A percentile compares a stretch with the other conserved stretches of the same genome.
phyloP scores from a whole-genome alignment of 148 eudicot genomes.

The Rhododendron ferrugineum region DNA sequence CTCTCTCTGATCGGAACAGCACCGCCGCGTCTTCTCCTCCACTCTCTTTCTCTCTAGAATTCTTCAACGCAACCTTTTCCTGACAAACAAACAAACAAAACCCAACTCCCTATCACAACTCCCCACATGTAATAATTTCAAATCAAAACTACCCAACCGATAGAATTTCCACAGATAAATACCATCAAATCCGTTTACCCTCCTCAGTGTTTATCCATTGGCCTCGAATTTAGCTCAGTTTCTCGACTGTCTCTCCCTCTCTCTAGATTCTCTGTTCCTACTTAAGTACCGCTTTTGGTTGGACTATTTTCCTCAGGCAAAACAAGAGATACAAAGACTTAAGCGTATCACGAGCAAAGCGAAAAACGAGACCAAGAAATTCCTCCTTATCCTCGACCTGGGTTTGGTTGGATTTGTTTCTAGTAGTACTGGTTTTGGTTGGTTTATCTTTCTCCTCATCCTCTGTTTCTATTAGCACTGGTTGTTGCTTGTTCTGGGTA shows the following conservation, averaged over 20 bases:
- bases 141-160: background rate
- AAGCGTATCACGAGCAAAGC: too few species aligned
- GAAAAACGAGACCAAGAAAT: background rate
- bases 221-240: slow-evolving; percentile 20
- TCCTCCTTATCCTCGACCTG: background rate
- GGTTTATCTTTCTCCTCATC: background rate
- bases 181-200: background rate
- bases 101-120: background rate
- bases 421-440: too few species aligned
- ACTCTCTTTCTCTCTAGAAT: background rate
- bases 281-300: background rate
- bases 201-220: slow-evolving; percentile 23
- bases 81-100: background rate
- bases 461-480: background rate
- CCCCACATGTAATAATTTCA: background rate
- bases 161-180: background rate
- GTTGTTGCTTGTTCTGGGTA: background rate
- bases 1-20: background rate
- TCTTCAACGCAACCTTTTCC: background rate
- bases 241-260: too few species aligned
- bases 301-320: background rate
- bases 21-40: slow-evolving; percentile 2
- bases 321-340: too few species aligned
- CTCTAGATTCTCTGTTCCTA: too few species aligned
- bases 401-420: background rate